phyloP scores from a whole-genome alignment of 208 protist genomes.

The Wallacemonas sp. region DNA sequence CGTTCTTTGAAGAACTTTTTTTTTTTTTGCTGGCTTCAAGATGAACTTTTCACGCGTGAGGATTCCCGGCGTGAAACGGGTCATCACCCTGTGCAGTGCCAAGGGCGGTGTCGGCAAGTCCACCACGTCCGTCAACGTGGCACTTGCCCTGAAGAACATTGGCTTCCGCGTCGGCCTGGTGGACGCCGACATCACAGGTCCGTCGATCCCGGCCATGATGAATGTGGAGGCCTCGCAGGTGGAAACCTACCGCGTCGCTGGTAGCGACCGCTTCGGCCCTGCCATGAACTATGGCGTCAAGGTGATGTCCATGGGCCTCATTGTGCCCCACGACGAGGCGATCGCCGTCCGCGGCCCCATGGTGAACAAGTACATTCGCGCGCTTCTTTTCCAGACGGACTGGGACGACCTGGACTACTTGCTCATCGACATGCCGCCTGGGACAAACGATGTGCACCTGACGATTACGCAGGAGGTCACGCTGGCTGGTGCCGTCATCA shows the following conservation, averaged over 20 bases:
- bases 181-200: conserved; percentile 93
- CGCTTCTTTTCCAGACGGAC: conserved; percentile 87
- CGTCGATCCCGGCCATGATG: conserved; percentile 90
- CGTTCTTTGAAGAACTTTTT: not conserved
- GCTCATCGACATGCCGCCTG: conserved; percentile 93
- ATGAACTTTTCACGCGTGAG: conserved; percentile 77
- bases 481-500: conserved; percentile 94
- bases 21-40: not conserved
- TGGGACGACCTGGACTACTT: conserved; percentile 94
- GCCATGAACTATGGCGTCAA: conserved; percentile 92
- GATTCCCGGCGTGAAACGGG: conserved; percentile 77
- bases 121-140: conserved; percentile 89
- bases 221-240: conserved; percentile 75
- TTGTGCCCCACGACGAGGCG: conserved; percentile 86
- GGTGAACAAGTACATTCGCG: conserved; percentile 91
- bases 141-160: conserved; percentile 85
- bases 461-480: conserved; percentile 89
- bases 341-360: conserved; percentile 92
- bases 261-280: conserved; percentile 83
- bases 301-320: conserved; percentile 92
- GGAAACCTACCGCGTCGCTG: conserved; percentile 84
- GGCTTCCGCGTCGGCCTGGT: conserved; percentile 83
- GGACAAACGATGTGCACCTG: conserved; percentile 93
- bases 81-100: conserved; percentile 88
- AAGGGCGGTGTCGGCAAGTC: conserved; percentile 96